Evolutionary conservation across 495 filamentous ascomycete species (phyloP).

Genomic region (Trichoderma parareesei): DNA sequence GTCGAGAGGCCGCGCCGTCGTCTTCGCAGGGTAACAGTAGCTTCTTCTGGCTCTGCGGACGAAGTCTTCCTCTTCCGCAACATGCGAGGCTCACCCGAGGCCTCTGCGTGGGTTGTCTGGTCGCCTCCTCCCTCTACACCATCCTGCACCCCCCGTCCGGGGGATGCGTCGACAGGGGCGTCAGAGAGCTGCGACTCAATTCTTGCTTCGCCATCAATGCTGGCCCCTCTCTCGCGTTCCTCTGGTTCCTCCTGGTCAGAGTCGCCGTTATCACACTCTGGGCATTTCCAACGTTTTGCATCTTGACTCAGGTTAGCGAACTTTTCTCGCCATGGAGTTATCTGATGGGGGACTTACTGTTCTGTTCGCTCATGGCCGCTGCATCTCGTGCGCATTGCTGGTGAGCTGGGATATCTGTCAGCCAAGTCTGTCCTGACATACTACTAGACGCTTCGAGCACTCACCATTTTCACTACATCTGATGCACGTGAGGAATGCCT

Average conservation of each 20-base stretch:
- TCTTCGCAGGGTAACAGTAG: constrained; percentile 33
- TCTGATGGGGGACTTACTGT: constrained; percentile 20
- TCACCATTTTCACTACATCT: constrained; percentile 85
- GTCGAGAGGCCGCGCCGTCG: constrained; percentile 34
- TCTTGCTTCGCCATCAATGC: constrained; percentile 13
- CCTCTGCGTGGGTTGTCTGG: constrained; percentile 70
- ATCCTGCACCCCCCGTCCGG: neutral
- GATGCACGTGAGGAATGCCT: constrained; percentile 70
- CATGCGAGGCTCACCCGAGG: constrained; percentile 76
- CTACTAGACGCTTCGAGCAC: constrained; percentile 27
- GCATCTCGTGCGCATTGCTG: constrained; percentile 84
- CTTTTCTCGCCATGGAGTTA: neutral
- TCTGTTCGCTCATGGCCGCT: constrained; percentile 49
- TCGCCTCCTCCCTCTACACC: constrained; percentile 66
- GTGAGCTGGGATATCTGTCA: constrained; percentile 60
- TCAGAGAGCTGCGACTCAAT: constrained; percentile 23
- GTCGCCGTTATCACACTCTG: constrained; percentile 57
- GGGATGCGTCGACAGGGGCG: neutral
- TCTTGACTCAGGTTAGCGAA: constrained; percentile 32
- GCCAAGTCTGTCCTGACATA: constrained; percentile 13
- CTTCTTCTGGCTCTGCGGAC: constrained; percentile 38
- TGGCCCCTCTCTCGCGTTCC: constrained; percentile 27
- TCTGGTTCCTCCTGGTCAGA: constrained; percentile 30
- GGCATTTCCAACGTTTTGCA: constrained; percentile 68
- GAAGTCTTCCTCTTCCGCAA: constrained; percentile 77